Conservation (phyloP, 805 yeast genomes). For the Kuraishia piskuri region DNA sequence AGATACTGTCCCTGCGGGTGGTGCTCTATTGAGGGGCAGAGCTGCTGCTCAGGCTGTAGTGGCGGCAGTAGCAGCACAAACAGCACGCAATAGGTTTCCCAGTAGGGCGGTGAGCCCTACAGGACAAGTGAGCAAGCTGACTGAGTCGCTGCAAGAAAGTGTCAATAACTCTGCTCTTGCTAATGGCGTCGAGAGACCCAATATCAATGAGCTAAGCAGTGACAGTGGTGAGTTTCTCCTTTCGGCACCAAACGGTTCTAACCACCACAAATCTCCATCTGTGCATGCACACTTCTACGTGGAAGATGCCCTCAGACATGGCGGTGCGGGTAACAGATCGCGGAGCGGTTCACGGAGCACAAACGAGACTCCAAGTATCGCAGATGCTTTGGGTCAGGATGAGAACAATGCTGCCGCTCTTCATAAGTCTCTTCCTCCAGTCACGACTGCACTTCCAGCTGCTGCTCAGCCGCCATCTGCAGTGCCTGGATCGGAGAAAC, state of each 20-base stretch:
- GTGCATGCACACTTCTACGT: slow-evolving; percentile 76
- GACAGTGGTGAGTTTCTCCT: neutral
- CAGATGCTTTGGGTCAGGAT: slow-evolving; percentile 3
- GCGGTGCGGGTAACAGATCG: slow-evolving; percentile 25
- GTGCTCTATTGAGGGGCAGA: slow-evolving; percentile 31
- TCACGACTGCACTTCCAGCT: neutral
- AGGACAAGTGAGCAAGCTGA: slow-evolving; percentile 11
- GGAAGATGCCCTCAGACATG: slow-evolving; percentile 56
- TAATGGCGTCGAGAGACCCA: neutral
- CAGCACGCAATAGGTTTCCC: slow-evolving; percentile 17
- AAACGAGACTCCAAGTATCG: slow-evolving; percentile 13
- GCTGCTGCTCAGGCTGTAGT: slow-evolving; percentile 28
- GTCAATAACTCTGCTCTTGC: neutral
- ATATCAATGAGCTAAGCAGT: neutral
- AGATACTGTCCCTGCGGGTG: slow-evolving; percentile 36
- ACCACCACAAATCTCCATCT: slow-evolving; percentile 47
- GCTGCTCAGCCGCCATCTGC: neutral
- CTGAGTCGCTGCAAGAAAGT: slow-evolving; percentile 14
- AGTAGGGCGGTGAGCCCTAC: slow-evolving; percentile 6
- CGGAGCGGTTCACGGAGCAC: slow-evolving; percentile 24
- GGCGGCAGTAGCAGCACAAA: slow-evolving; percentile 30
- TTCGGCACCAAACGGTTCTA: slow-evolving; percentile 1
- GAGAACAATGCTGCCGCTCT: slow-evolving; percentile 1
- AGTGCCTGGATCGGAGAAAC: neutral
- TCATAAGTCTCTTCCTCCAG: neutral